Conservation (phyloP, 208 protist genomes). For the Trichomonas tenax region DNA sequence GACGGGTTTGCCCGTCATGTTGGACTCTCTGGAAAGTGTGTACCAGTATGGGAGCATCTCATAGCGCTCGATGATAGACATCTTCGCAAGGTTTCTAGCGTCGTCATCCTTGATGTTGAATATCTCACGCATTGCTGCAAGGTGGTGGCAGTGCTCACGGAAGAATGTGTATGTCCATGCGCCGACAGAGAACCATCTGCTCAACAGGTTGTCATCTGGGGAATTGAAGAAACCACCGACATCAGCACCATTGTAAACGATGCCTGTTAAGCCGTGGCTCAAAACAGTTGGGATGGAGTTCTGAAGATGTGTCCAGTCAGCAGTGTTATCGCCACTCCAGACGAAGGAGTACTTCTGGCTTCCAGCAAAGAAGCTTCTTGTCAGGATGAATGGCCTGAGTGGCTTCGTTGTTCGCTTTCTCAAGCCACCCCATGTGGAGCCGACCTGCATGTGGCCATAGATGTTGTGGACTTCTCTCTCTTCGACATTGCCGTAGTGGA, state of each 20-base stretch:
- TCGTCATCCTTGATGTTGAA: constrained; percentile 70
- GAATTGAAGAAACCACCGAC: constrained; percentile 91
- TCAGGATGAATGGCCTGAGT: constrained; percentile 82
- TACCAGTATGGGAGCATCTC: constrained; percentile 83
- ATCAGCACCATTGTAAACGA: constrained; percentile 80
- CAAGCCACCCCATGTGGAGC: constrained; percentile 54
- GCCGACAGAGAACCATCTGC: constrained; percentile 85
- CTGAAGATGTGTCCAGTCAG: constrained; percentile 76
- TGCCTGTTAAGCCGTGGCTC: constrained; percentile 71
- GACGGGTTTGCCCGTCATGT: constrained; percentile 59
- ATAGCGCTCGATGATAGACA: constrained; percentile 54
- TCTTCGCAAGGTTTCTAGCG: constrained; percentile 30
- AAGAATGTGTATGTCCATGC: constrained; percentile 85
- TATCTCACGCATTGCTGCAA: constrained; percentile 85
- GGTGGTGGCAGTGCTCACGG: constrained; percentile 78
- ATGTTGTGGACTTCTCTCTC: constrained; percentile 92
- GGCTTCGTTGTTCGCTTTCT: constrained; percentile 38
- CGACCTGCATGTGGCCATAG: constrained; percentile 68
- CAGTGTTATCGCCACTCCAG: constrained; percentile 94
- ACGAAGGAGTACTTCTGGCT: constrained; percentile 81
- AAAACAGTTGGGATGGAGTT: constrained; percentile 78
- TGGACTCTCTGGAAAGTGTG: constrained; percentile 69
- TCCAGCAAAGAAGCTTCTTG: constrained; percentile 88
- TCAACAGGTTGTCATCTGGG: constrained; percentile 73
- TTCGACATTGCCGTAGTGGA: constrained; percentile 51